Conservation (phyloP, 129 eudicot species). For the Erigeron canadensis region DNA sequence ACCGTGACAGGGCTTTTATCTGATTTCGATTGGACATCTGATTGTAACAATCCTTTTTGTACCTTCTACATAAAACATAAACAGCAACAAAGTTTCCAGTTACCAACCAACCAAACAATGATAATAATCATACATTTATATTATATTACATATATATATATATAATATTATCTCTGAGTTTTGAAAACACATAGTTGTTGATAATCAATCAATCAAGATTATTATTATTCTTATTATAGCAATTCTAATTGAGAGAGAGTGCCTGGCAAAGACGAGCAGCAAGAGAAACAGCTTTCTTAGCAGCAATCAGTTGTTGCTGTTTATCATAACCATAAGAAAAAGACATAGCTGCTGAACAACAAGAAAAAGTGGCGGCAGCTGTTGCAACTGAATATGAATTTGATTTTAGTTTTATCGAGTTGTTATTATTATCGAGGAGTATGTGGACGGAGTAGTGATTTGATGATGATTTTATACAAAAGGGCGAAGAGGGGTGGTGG, state of each 20-base stretch:
- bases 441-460: not conserved
- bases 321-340: constrained; percentile 29
- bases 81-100: constrained; percentile 2
- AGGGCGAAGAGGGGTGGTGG: no score
- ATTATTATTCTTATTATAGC: no score
- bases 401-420: not conserved
- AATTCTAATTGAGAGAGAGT: not conserved
- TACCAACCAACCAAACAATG: no score
- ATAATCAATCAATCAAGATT: no score
- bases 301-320: constrained; percentile 70
- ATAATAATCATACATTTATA: no score
- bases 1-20: constrained; percentile 94
- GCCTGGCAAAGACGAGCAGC: constrained; percentile 92
- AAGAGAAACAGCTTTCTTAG: constrained; percentile 85
- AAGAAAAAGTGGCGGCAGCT: not conserved
- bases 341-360: not conserved
- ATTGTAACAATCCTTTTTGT: constrained; percentile 78
- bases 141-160: no score
- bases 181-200: no score
- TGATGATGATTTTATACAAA: no score
- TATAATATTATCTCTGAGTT: no score
- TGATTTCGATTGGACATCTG: constrained; percentile 91
- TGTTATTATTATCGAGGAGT: not conserved
- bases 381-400: not conserved
- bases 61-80: constrained; percentile 63